phyloP scores from a whole-genome alignment of 768 basidiomycete species.

The Erythrobasidium yunnanense region DNA sequence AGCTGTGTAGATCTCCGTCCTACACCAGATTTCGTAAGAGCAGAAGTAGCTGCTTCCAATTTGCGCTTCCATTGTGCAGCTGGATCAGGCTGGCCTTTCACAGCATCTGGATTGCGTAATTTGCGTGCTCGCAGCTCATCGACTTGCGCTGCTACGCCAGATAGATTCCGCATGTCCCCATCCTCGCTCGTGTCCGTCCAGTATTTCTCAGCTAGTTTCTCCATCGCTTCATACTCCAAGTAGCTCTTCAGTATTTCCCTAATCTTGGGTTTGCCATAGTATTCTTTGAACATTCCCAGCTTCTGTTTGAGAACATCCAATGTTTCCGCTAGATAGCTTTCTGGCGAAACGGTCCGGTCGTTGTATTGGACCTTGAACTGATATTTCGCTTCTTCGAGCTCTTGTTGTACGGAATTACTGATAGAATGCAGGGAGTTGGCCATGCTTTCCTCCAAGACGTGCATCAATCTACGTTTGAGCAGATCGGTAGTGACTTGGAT shows the following conservation, averaged over 20 bases:
- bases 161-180: constrained; percentile 61
- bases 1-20: constrained; percentile 87
- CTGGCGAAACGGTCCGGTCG: constrained; percentile 82
- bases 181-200: constrained; percentile 73
- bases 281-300: constrained; percentile 71
- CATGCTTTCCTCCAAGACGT: constrained; percentile 96
- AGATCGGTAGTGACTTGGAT: constrained; percentile 87
- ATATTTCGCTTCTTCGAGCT: constrained; percentile 91
- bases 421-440: constrained; percentile 88
- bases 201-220: constrained; percentile 90
- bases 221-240: constrained; percentile 94
- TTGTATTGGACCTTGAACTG: constrained; percentile 99
- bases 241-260: constrained; percentile 77
- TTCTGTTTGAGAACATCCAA: constrained; percentile 78
- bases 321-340: constrained; percentile 95
- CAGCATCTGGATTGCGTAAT: constrained; percentile 40
- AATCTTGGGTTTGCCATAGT: constrained; percentile 80
- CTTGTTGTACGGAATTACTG: constrained; percentile 91
- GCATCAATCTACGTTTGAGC: constrained; percentile 80
- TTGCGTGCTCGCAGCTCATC: neutral
- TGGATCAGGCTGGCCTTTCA: constrained; percentile 46
- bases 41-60: constrained; percentile 79
- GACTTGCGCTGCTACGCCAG: constrained; percentile 47
- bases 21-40: constrained; percentile 89
- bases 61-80: constrained; percentile 94